Percentiles rank a stretch among this genome's conserved stretches.
phyloP scores from a whole-genome alignment of 805 yeast species.

The Candida gorgasii region DNA sequence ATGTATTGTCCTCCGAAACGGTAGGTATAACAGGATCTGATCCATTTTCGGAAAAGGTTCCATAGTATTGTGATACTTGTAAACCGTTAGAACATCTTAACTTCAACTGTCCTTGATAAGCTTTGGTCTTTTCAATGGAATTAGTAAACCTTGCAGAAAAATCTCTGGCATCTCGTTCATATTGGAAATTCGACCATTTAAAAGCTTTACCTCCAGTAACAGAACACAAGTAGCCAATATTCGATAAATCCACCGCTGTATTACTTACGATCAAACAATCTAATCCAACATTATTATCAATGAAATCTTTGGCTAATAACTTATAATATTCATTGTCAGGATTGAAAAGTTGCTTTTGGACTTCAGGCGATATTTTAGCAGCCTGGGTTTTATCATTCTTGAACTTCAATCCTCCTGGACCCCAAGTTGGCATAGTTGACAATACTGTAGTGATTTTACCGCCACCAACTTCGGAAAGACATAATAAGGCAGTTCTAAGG shows the following conservation, averaged over 20 bases:
- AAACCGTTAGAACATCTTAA: constrained; percentile 87
- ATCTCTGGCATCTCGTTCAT: constrained; percentile 67
- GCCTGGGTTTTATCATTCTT: constrained; percentile 42
- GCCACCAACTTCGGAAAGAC: constrained; percentile 67
- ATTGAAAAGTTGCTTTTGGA: constrained; percentile 52
- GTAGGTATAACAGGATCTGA: constrained; percentile 74
- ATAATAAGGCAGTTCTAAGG: constrained; percentile 61
- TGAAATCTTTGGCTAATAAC: constrained; percentile 56
- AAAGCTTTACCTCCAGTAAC: constrained; percentile 71
- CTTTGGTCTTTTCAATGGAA: constrained; percentile 53
- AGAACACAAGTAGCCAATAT: constrained; percentile 64
- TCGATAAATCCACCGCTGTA: constrained; percentile 69
- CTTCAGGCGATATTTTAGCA: constrained; percentile 41
- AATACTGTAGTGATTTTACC: constrained; percentile 78
- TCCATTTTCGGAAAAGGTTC: constrained; percentile 38
- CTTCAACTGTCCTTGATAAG: constrained; percentile 80
- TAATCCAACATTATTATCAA: constrained; percentile 63
- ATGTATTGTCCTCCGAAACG: constrained; percentile 59
- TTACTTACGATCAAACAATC: constrained; percentile 73
- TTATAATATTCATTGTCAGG: constrained; percentile 65
- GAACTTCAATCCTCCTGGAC: constrained; percentile 67
- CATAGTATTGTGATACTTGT: constrained; percentile 75
- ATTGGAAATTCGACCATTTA: constrained; percentile 65
- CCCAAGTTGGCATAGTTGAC: constrained; percentile 73
- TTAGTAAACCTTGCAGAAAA: constrained; percentile 61